These are phyloP conservation scores for Cichorium intybus DNA, from an alignment of 140 eudicot species.

Conservation along the genomic window DNA sequence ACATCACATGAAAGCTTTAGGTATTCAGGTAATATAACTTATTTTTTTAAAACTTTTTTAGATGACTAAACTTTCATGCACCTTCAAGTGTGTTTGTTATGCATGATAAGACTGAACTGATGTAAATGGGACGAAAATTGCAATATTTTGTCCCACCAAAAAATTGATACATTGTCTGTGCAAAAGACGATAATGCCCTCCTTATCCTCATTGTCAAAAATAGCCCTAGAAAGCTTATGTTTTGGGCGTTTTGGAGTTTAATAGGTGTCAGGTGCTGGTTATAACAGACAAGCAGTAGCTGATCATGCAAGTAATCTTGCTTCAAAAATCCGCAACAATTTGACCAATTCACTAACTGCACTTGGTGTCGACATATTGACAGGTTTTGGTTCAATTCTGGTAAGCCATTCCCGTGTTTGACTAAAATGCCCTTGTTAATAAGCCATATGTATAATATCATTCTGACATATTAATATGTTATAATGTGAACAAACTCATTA, in stretches of 20 bases:
- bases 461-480: background rate
- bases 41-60: background rate
- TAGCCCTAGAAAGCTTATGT: constrained; percentile 6
- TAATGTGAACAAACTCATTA: constrained; percentile 9
- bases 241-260: constrained; percentile 24
- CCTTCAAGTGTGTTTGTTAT: too few relatives aligned
- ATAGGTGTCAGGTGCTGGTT: constrained; percentile 77
- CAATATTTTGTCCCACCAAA: too few relatives aligned
- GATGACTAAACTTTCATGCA: background rate
- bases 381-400: constrained; percentile 76
- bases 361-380: constrained; percentile 93
- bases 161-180: too few relatives aligned
- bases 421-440: constrained; percentile 3
- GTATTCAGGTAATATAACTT: constrained; percentile 56
- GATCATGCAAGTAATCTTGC: constrained; percentile 92
- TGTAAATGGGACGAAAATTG: too few relatives aligned
- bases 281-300: constrained; percentile 86
- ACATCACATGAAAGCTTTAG: constrained; percentile 77
- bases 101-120: too few relatives aligned
- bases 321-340: constrained; percentile 68
- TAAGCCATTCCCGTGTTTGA: constrained; percentile 31
- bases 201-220: background rate
- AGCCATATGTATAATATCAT: background rate
- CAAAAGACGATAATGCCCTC: too few relatives aligned
- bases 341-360: constrained; percentile 77